Base-by-base conservation (phyloP, 116 monocot genomes). In the Phalaenopsis hybrid region DNA sequence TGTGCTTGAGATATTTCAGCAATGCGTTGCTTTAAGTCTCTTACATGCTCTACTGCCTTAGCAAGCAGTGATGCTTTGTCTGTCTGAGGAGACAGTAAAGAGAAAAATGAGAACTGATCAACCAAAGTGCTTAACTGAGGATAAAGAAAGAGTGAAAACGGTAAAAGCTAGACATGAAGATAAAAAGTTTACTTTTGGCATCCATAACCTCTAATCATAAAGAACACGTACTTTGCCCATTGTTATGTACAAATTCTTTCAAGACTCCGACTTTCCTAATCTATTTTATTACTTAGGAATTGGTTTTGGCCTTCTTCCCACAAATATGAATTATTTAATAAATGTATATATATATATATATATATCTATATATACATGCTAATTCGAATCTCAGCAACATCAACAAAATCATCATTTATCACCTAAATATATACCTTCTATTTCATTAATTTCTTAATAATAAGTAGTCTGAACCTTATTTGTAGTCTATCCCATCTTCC, bases 31-130 rank as follows among this genome's bases (percentile, higher is more conserved):
- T 92, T 94, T 17, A 94, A 86, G 41, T 94, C 89, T 50, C 90
- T 69, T 37, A 94, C 90, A 70, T 87, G 90, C 52, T 92, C 90
- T 37, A 94, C 94, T 17, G 90, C 89, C 79, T 88, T 94, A n/a
- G 92, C 94, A 43, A 94, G 85, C n/a, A 94, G 78, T 31, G 94
- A 89, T 21, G 94, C 94, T 82, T 94, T 94, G 88, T 94, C 94
- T 50, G 87, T 88, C 94, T 94, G 87, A 37, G 63, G 18, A 44
- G 17, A 74, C 33, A 43, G 33, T 43, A 16, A 37, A 31, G 31
- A 25, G 28, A 28, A 0, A 11, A 28, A 67, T 25, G 67, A 67
- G 25, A 67, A 67, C 10, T 10, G 21, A 1, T 67, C 16, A 55
- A 13, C 15, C 4, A 55, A 55, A 55, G 55, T 16, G 51, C 2